Evolutionary conservation across 2,329 filamentous ascomycete genomes (phyloP), one percentile per base, ranked within the genome.

Genomic region (Laburnicola sp.): DNA sequence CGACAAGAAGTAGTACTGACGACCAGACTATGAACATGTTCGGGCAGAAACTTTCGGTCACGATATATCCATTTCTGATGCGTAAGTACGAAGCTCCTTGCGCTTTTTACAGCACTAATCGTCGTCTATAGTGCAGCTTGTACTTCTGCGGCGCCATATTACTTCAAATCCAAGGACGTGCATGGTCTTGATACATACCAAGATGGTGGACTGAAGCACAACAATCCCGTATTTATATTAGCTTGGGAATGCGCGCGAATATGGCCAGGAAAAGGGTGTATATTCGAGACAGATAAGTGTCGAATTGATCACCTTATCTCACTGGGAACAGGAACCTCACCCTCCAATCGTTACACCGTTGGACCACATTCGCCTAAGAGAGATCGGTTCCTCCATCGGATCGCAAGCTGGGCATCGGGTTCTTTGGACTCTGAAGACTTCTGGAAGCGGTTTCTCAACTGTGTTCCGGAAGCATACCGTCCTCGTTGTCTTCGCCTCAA

Each of bases 121-220:
- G 4, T 6, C 26, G n/a, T 3, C 16, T 36, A 5, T 42, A 69
- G 66, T n/a, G 63, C 65, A 6, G 50, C 47, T 11, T 64, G 49
- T 32, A 69, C 63, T 4, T 68, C 65, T 3, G 64, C 66, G 3
- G 65, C 64, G 22, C 64, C 62, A 10, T 67, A 58, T 54, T 64
- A 60, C 36, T 68, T 68, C 48, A 63, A 60, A 45, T 53, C 62
- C 7, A 60, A 60, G 28, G 45, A 57, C 6, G 43, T 69, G 2
- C 36, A 53, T 25, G 50, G 62, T 30, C 47, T 66, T 6, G 58
- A 62, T 11, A 65, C 56, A 0, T 70, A 59, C 42, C 59, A 69
- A 50, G 65, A 68, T 47, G 61, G 66, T 22, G 64, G 63, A 2
- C 51, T 70, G 3, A 41, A 60, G n/a, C 51, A 68, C 35, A 68